Percentiles rank a stretch among this genome's conserved stretches.
These are phyloP conservation scores for Penicillium riverlandense DNA, from an alignment of 495 filamentous ascomycete species.

Conservation along the genomic window DNA sequence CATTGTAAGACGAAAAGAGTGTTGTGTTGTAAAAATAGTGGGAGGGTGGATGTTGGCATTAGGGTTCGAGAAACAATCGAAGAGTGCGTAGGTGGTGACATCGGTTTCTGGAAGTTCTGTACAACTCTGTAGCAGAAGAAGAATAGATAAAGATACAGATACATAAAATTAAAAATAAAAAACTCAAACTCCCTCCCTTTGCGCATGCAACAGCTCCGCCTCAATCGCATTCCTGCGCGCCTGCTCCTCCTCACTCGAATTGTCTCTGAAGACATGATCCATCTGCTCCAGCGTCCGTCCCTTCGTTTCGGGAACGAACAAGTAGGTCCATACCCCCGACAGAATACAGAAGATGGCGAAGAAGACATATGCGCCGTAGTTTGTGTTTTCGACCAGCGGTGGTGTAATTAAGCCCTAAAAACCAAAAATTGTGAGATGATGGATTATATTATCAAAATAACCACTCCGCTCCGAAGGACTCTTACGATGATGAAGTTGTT, in stretches of 20 bases:
- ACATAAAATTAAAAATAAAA: background rate
- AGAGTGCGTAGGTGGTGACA: too few relatives aligned
- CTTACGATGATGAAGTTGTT: conserved; percentile 51
- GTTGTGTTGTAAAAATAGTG: too few relatives aligned
- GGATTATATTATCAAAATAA: too few relatives aligned
- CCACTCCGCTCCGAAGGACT: background rate
- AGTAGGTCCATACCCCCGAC: conserved; percentile 43
- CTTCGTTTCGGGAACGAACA: conserved; percentile 52
- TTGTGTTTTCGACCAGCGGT: conserved; percentile 45
- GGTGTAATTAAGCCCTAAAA: conserved; percentile 43
- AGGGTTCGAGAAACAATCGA: too few relatives aligned
- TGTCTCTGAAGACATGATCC: conserved; percentile 46
- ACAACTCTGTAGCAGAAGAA: background rate
- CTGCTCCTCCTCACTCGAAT: conserved; percentile 31
- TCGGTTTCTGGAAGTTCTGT: too few relatives aligned
- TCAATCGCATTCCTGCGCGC: conserved; percentile 32
- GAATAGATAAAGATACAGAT: too few relatives aligned
- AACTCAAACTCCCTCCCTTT: conserved; percentile 8
- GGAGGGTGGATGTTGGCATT: too few relatives aligned
- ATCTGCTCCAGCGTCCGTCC: conserved; percentile 53
- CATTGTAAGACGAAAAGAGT: too few relatives aligned
- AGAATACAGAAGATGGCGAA: conserved; percentile 53
- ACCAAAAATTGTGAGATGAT: background rate
- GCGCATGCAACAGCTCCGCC: conserved; percentile 17
- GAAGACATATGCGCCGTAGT: conserved; percentile 49